Conservation (phyloP, 1,284 basidiomycete species). For the Cryptococcus sp. region DNA sequence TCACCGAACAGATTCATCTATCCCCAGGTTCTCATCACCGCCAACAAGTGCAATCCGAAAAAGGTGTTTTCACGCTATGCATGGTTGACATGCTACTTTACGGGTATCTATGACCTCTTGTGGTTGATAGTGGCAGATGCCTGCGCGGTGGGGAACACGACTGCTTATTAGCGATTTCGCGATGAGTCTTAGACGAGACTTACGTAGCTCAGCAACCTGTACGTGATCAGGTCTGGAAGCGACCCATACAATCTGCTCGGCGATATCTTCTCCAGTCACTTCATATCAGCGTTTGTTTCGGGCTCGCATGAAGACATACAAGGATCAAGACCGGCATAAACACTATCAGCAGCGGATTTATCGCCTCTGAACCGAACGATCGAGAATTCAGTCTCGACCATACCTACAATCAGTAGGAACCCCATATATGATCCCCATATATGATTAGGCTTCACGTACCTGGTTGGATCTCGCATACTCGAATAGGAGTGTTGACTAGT, state of each 20-base stretch:
- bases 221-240: constrained; percentile 39
- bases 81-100: too few relatives aligned
- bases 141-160: constrained; percentile 40
- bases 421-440: too few relatives aligned
- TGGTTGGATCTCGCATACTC: constrained; percentile 87
- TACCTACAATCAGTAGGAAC: constrained; percentile 19
- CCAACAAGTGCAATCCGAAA: too few relatives aligned
- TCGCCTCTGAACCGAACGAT: constrained; percentile 83
- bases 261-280: constrained; percentile 77
- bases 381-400: constrained; percentile 62
- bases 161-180: constrained; percentile 7
- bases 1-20: too few relatives aligned
- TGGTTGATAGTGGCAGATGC: constrained; percentile 38
- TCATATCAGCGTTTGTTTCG: background rate
- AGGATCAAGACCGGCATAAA: constrained; percentile 73
- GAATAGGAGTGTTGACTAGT: constrained; percentile 79
- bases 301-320: constrained; percentile 19
- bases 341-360: constrained; percentile 69
- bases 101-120: constrained; percentile 16
- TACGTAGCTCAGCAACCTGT: constrained; percentile 37
- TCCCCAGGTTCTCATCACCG: too few relatives aligned
- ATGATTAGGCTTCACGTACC: too few relatives aligned
- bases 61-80: background rate
- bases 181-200: constrained; percentile 6
- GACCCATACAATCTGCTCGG: constrained; percentile 87